A percentile compares a stretch with the other conserved stretches of the same genome.
phyloP scores from a whole-genome alignment of 345 rosid species.

The Ceriops zippeliana region DNA sequence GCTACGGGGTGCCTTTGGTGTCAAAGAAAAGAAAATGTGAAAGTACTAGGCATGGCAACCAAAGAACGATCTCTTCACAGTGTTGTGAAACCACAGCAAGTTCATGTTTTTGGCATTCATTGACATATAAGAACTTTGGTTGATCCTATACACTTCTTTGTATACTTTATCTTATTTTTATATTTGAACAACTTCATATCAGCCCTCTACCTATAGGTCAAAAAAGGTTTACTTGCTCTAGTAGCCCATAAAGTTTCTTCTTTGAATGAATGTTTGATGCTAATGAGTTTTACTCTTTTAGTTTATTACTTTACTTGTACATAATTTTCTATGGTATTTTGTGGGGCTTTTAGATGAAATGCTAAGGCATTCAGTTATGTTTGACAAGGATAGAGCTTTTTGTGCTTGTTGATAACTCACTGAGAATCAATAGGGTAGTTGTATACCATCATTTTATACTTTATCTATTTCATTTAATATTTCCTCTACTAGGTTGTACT shows the following conservation, averaged over 20 bases:
- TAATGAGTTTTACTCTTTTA: background rate
- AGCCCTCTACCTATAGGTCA: background rate
- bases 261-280: background rate
- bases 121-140: slow-evolving; percentile 2
- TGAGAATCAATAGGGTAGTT: too few relatives aligned
- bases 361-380: background rate
- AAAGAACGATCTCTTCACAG: slow-evolving; percentile 24
- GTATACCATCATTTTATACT: background rate
- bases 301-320: background rate
- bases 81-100: slow-evolving; percentile 36
- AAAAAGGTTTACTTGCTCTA: background rate
- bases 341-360: background rate
- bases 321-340: background rate
- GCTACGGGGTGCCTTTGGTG: slow-evolving; percentile 40
- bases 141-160: background rate
- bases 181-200: background rate
- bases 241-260: too few relatives aligned
- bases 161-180: background rate
- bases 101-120: slow-evolving; percentile 16
- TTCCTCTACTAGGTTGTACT: background rate
- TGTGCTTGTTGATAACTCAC: too few relatives aligned
- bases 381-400: background rate
- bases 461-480: background rate
- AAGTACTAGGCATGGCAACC: slow-evolving; percentile 26
- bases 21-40: slow-evolving; percentile 59